Conservation (phyloP, 2,329 filamentous ascomycete species). For the Dothideomycetes sp. region DNA sequence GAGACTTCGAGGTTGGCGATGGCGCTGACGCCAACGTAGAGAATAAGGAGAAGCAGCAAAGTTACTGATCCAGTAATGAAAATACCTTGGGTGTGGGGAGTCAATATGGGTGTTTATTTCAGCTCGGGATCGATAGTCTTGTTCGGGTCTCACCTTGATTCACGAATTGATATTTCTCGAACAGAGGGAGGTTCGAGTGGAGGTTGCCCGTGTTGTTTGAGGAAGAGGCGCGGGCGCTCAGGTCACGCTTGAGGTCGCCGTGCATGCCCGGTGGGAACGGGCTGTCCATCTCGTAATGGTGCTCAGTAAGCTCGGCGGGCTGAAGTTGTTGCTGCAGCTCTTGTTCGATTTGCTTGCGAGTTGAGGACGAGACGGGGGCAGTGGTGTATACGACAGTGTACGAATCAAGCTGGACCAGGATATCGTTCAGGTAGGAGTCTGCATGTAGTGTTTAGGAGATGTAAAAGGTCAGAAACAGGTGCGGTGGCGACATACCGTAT, state of each 20-base stretch:
- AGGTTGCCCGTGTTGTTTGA: slow-evolving; percentile 26
- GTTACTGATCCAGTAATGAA: slow-evolving; percentile 74
- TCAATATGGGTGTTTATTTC: neutral
- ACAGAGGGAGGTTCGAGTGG: slow-evolving; percentile 45
- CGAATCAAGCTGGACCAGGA: slow-evolving; percentile 20
- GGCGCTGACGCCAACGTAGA: slow-evolving; percentile 67
- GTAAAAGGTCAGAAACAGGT: too few species aligned
- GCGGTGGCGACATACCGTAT: neutral
- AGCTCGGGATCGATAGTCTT: neutral
- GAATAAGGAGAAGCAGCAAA: slow-evolving; percentile 62
- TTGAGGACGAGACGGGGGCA: slow-evolving; percentile 40
- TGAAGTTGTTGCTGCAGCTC: too few species aligned
- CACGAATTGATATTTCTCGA: slow-evolving; percentile 92
- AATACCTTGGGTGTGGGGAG: slow-evolving; percentile 46
- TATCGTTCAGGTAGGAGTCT: slow-evolving; percentile 9
- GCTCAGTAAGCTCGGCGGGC: slow-evolving; percentile 8
- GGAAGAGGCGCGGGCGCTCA: slow-evolving; percentile 25
- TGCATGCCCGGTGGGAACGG: slow-evolving; percentile 53
- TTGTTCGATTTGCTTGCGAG: slow-evolving; percentile 1
- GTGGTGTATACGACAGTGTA: slow-evolving; percentile 73
- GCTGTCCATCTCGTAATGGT: slow-evolving; percentile 53
- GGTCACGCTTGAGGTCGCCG: slow-evolving; percentile 62
- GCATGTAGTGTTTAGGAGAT: neutral
- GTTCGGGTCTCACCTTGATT: slow-evolving; percentile 56
- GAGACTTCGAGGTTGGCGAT: slow-evolving; percentile 75